Evolutionary conservation across 257 asterid genomes (phyloP).

Genomic region (Linaria vulgaris): DNA sequence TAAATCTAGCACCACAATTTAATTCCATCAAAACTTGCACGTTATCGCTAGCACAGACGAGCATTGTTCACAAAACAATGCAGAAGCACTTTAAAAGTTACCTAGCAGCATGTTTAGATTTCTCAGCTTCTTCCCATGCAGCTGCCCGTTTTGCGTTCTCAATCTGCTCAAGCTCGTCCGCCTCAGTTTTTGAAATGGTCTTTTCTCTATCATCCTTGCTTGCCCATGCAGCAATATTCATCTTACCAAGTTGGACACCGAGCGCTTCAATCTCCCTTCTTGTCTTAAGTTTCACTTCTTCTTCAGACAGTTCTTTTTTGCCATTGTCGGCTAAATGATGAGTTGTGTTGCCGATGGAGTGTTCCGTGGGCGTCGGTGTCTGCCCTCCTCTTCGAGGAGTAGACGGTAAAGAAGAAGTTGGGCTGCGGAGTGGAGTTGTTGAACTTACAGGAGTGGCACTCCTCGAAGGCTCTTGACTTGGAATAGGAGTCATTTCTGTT

Average conservation of each 20-base stretch:
- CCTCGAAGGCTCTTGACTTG: slow-evolving; percentile 96
- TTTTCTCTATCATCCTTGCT: slow-evolving; percentile 77
- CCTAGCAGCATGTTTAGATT: slow-evolving; percentile 86
- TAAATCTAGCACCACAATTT: slow-evolving; percentile 49
- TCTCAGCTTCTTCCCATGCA: slow-evolving; percentile 95
- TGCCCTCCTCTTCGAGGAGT: slow-evolving; percentile 86
- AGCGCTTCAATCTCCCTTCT: slow-evolving; percentile 89
- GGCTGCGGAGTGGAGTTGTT: slow-evolving; percentile 89
- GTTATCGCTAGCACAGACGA: background rate
- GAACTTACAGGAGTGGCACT: slow-evolving; percentile 83
- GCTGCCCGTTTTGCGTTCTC: slow-evolving; percentile 84
- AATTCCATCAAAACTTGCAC: slow-evolving; percentile 16
- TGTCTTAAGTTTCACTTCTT: slow-evolving; percentile 75
- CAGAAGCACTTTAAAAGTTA: slow-evolving; percentile 20
- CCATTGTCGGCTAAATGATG: slow-evolving; percentile 35
- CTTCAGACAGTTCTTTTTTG: slow-evolving; percentile 66
- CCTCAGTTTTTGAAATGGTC: slow-evolving; percentile 32
- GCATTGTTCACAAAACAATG: slow-evolving; percentile 7
- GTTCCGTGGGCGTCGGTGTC: slow-evolving; percentile 57
- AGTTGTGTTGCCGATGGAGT: slow-evolving; percentile 24
- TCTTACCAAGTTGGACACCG: slow-evolving; percentile 92
- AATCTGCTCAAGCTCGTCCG: slow-evolving; percentile 53
- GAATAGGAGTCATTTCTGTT: slow-evolving; percentile 98
- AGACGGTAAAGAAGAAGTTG: slow-evolving; percentile 84
- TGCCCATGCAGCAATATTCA: slow-evolving; percentile 99